A percentile compares a stretch with the other conserved stretches of the same genome.
Conservation (phyloP, 345 rosid species). For the Carallia pectinifolia region DNA sequence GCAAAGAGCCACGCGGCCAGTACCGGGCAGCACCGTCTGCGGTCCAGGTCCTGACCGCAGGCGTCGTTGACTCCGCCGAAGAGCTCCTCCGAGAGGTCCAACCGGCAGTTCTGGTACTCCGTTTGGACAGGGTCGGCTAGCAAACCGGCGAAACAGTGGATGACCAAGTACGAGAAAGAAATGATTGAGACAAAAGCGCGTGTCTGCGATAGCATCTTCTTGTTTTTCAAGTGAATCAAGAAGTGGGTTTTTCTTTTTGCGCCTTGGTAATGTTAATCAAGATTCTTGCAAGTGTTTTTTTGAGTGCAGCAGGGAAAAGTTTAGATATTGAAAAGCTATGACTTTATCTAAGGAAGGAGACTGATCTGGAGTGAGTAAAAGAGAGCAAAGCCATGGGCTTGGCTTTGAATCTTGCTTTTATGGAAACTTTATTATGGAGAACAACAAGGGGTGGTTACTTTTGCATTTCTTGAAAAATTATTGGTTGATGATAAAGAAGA, state of each 20-base stretch:
- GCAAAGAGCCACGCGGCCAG: conserved; percentile 97
- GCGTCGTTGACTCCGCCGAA: conserved; percentile 95
- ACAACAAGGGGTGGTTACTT: background rate
- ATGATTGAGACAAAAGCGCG: conserved; percentile 19
- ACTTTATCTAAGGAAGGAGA: background rate
- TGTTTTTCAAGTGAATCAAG: background rate
- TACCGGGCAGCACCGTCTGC: conserved; percentile 94
- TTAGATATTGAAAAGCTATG: background rate
- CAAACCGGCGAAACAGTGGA: conserved; percentile 40
- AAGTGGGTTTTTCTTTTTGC: conserved; percentile 6
- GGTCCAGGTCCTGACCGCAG: conserved; percentile 80
- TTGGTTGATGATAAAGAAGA: background rate
- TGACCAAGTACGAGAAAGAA: conserved; percentile 18
- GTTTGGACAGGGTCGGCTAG: conserved; percentile 67
- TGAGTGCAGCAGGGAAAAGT: too few species aligned
- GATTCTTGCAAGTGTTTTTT: background rate
- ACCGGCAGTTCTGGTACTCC: conserved; percentile 62
- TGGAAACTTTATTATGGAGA: background rate
- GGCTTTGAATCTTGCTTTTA: background rate
- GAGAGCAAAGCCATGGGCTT: background rate
- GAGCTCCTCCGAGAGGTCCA: conserved; percentile 92
- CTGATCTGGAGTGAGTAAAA: background rate
- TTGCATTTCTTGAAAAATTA: background rate
- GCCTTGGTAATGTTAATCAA: background rate
- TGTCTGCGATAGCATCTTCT: conserved; percentile 27